Percentiles rank a stretch among this genome's conserved stretches.
Evolutionary conservation across 1,139 yeast genomes (phyloP).

Genomic region (Candida smagusa): DNA sequence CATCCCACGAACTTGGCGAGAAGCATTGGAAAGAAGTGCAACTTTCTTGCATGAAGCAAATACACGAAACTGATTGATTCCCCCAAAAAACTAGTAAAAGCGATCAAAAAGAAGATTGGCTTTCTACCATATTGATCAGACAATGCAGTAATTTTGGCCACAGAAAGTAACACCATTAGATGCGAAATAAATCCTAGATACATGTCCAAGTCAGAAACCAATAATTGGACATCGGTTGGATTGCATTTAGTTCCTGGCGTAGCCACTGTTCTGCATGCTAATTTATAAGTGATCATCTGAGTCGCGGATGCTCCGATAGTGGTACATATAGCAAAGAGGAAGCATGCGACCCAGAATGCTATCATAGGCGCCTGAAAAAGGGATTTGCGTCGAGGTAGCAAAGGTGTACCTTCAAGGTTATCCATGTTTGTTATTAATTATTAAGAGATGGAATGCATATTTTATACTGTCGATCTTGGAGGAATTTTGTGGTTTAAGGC

Average conservation of each 20-base stretch:
- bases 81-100: background rate
- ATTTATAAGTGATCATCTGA: background rate
- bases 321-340: too few species aligned
- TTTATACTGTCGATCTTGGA: too few species aligned
- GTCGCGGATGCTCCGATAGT: too few species aligned
- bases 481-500: too few species aligned
- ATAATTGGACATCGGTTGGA: background rate
- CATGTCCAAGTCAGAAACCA: background rate
- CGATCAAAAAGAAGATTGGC: background rate
- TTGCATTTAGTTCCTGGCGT: background rate
- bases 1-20: background rate
- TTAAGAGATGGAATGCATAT: too few species aligned
- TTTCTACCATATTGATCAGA: background rate
- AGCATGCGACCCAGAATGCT: too few species aligned
- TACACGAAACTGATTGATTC: background rate
- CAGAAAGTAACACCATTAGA: background rate
- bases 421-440: too few species aligned
- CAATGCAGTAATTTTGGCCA: background rate
- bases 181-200: background rate
- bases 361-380: too few species aligned
- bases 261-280: background rate
- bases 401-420: too few species aligned
- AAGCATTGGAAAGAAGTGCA: background rate
- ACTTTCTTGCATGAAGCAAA: background rate
- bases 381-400: too few species aligned